These are phyloP conservation scores for Dendrocalamus latiflorus DNA, from an alignment of 202 grass and related monocot species.

Conservation along the genomic window DNA sequence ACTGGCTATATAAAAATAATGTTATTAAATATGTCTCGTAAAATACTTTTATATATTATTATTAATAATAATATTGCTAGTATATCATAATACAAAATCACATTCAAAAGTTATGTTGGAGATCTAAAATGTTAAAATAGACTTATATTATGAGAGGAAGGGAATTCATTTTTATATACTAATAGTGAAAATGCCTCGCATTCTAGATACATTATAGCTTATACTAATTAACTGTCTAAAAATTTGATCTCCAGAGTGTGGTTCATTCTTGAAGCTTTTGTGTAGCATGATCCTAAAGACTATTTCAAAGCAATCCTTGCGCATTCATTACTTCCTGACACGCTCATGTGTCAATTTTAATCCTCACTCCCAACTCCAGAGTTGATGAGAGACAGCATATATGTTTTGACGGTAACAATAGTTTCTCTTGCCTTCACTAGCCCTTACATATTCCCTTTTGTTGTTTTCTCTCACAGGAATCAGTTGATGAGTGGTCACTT, in stretches of 20 bases:
- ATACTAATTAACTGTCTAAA: too few species aligned
- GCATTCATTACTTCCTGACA: background rate
- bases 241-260: background rate
- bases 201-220: too few species aligned
- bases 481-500: conserved; percentile 11
- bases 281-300: background rate
- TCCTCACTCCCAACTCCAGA: background rate
- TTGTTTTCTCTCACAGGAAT: background rate
- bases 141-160: too few species aligned
- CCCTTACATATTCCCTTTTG: background rate
- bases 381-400: background rate
- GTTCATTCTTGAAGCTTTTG: background rate
- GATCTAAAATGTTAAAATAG: too few species aligned
- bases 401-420: background rate
- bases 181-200: too few species aligned
- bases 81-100: too few species aligned
- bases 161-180: too few species aligned
- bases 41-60: too few species aligned
- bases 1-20: too few species aligned
- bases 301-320: background rate
- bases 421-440: background rate
- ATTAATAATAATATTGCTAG: too few species aligned
- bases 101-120: too few species aligned
- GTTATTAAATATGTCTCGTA: too few species aligned
- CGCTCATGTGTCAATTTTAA: background rate